Conservation (phyloP, 768 basidiomycete species). For the Dioszegia crocea region DNA sequence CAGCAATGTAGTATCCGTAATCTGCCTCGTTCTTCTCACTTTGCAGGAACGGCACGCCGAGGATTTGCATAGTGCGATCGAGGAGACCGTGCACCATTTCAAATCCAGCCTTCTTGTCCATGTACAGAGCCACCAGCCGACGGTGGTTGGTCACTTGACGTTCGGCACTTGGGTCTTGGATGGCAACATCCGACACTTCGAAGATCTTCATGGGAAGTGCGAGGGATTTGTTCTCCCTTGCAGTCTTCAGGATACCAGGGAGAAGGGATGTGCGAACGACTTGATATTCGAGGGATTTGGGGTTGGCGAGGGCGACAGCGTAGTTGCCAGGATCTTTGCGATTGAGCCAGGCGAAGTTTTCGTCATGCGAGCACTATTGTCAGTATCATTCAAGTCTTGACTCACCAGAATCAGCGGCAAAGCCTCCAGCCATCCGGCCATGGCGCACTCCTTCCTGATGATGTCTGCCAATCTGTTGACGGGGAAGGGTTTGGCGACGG, state of each 20-base stretch:
- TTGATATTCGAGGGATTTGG: conserved; percentile 96
- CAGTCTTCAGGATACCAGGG: conserved; percentile 91
- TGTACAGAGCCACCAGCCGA: conserved; percentile 86
- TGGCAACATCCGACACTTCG: conserved; percentile 86
- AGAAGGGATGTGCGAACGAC: conserved; percentile 93
- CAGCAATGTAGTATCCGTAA: conserved; percentile 87
- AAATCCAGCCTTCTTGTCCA: conserved; percentile 94
- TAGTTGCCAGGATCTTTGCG: conserved; percentile 71
- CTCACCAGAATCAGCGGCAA: conserved; percentile 86
- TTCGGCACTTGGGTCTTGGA: conserved; percentile 74
- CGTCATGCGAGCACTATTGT: conserved; percentile 88
- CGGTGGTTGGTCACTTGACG: conserved; percentile 65
- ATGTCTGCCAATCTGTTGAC: conserved; percentile 87
- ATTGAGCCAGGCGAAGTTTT: conserved; percentile 94
- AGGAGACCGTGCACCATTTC: conserved; percentile 93
- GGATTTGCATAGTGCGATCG: conserved; percentile 91
- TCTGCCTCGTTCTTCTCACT: conserved; percentile 52
- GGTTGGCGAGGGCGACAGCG: conserved; percentile 90
- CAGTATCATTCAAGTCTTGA: conserved; percentile 6
- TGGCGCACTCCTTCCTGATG: conserved; percentile 82
- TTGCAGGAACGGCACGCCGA: conserved; percentile 75
- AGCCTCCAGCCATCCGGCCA: conserved; percentile 94
- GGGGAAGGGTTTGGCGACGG: conserved; percentile 84
- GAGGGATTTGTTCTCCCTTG: conserved; percentile 93
- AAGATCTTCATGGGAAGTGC: conserved; percentile 88